Evolutionary conservation across 306 rosid species (phyloP).

Genomic region (Malus orientalis): DNA sequence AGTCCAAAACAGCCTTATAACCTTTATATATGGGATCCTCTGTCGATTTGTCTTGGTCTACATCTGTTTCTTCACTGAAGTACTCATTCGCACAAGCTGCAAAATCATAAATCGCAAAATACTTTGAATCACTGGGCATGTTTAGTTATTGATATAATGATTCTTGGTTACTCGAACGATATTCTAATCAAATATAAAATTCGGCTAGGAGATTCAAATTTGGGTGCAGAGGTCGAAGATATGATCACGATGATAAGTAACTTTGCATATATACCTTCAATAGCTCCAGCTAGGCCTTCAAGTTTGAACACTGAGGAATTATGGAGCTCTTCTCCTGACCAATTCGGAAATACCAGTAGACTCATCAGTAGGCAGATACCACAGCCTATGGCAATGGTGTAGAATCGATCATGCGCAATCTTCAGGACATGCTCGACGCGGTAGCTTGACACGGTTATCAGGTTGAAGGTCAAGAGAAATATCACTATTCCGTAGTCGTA

Average conservation of each 20-base stretch:
- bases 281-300: constrained; percentile 81
- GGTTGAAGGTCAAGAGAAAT: constrained; percentile 80
- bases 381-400: constrained; percentile 79
- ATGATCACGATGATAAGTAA: neutral
- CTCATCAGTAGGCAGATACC: constrained; percentile 81
- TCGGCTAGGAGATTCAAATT: neutral
- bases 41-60: constrained; percentile 13
- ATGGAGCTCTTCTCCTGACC: constrained; percentile 94
- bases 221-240: neutral
- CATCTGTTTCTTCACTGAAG: constrained; percentile 48
- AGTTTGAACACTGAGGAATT: constrained; percentile 65
- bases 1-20: constrained; percentile 84
- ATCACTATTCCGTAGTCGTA: constrained; percentile 87
- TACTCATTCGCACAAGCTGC: constrained; percentile 87
- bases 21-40: constrained; percentile 69
- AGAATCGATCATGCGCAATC: constrained; percentile 72
- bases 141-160: neutral
- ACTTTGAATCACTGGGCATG: neutral
- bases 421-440: constrained; percentile 54
- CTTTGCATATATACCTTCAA: constrained; percentile 53
- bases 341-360: constrained; percentile 69
- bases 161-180: neutral
- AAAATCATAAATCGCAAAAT: neutral
- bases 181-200: neutral
- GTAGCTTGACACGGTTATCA: constrained; percentile 74